Base-by-base conservation (phyloP, 1,284 basidiomycete genomes). In the Peniophora sp. region DNA sequence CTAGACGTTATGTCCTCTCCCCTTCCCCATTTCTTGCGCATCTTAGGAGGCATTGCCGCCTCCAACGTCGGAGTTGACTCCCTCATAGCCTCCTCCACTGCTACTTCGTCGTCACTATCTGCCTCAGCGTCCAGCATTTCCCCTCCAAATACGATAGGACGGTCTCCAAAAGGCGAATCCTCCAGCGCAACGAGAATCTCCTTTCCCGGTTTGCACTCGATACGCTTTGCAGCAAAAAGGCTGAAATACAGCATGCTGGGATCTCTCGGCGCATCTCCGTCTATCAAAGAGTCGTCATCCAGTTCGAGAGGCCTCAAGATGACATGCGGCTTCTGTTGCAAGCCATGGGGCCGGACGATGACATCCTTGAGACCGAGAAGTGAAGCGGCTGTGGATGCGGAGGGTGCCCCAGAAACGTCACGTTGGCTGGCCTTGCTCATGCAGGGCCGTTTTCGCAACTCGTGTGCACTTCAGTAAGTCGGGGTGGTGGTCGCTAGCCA, bases 141-240 rank as follows among this genome's bases (percentile, higher is more conserved):
- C 18, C 71, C 81, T 57, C 79, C 76, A 55, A 85, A 70, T 41
- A 81, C 62, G 55, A 84, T 70, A 1, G 79, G 67, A 52, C 70
- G 70, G 52, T 81, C 79, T 50, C 74, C 73, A 63, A 76, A 75
- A 10, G 65, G 63, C 35, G 75, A 74, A 54, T 79, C 73, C 39
- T 72, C 74, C 34, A 84, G 67, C 3, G 79, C 72, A 50, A 85
- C 70, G 37, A 83, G 69, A 46, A 85, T 76, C 64, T 81, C 79
- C 63, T 81, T 83, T 51, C 82, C 83, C 10, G 81, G 77, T 59
- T 75, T 83, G 57, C 82, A 73, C 58, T 79, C 78, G 60, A 85
- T 80, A 53, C 77, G 68, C 66, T 85, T 85, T 55, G 74, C 72
- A 3, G 82, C 79, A 61, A 83, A 80, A 8, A 85, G 65, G 58